Percentiles rank a stretch among this genome's conserved stretches.
These are phyloP conservation scores for Phytophthora niederhauseri DNA, from an alignment of 352 stramenopile species.

Conservation along the genomic window DNA sequence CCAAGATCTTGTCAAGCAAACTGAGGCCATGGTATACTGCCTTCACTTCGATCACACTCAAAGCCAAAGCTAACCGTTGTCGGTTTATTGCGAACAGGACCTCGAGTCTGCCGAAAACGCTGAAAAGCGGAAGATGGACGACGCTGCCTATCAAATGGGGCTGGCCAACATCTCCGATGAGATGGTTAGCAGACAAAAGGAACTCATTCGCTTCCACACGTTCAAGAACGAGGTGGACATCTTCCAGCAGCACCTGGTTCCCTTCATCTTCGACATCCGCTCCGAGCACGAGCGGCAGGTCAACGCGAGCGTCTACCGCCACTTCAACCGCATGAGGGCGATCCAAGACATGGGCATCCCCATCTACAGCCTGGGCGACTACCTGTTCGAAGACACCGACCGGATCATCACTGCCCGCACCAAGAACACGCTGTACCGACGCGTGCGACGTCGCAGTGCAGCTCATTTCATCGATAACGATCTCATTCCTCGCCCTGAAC, in stretches of 20 bases:
- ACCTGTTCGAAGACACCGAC: constrained; percentile 51
- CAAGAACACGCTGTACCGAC: constrained; percentile 52
- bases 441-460: constrained; percentile 55
- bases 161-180: constrained; percentile 65
- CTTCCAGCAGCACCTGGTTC: constrained; percentile 77
- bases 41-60: not conserved
- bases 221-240: constrained; percentile 84
- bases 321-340: constrained; percentile 63
- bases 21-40: constrained; percentile 45
- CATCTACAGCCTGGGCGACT: constrained; percentile 74
- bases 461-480: constrained; percentile 64
- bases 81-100: constrained; percentile 23
- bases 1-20: constrained; percentile 56
- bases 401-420: constrained; percentile 59
- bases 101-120: constrained; percentile 35
- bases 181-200: constrained; percentile 56
- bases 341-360: constrained; percentile 78
- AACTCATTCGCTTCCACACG: constrained; percentile 64
- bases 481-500: constrained; percentile 53
- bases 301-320: constrained; percentile 76
- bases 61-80: not conserved
- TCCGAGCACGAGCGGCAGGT: constrained; percentile 57
- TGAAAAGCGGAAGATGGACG: constrained; percentile 40
- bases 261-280: constrained; percentile 68
- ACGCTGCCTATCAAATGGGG: constrained; percentile 54